Percentiles rank a stretch among this genome's conserved stretches.
These are phyloP conservation scores for Auriscalpium microsporum DNA, from an alignment of 768 basidiomycete genomes.

Conservation along the genomic window DNA sequence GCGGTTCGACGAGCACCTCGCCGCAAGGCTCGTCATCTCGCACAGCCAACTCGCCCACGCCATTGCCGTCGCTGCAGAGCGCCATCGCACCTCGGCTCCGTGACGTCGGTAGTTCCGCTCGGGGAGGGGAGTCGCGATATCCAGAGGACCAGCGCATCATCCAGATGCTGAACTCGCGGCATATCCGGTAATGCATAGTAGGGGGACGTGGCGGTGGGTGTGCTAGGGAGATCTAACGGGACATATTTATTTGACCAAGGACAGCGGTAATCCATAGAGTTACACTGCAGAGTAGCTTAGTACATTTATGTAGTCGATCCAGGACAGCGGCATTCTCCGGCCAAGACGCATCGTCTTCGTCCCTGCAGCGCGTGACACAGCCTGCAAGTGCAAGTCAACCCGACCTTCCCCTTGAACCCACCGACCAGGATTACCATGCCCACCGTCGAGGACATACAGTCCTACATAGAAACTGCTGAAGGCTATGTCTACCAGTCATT, in stretches of 20 bases:
- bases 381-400: too few species aligned
- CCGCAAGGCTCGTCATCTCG: conserved; percentile 8
- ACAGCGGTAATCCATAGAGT: too few species aligned
- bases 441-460: conserved; percentile 10
- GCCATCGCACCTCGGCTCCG: conserved; percentile 25
- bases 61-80: conserved; percentile 35
- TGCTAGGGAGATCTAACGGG: too few species aligned
- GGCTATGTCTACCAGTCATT: conserved; percentile 56
- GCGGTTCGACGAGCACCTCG: conserved; percentile 14
- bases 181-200: conserved; percentile 1
- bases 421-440: conserved; percentile 5
- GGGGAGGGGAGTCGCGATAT: conserved; percentile 28
- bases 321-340: too few species aligned
- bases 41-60: conserved; percentile 17
- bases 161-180: conserved; percentile 44
- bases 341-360: too few species aligned
- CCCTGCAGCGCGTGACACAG: too few species aligned
- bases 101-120: conserved; percentile 21
- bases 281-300: too few species aligned
- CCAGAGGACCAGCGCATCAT: conserved; percentile 57
- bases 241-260: too few species aligned
- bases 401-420: too few species aligned
- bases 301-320: too few species aligned
- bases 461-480: conserved; percentile 52
- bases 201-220: too few species aligned